Conservation (phyloP, 2,329 filamentous ascomycete genomes). For the Aspergillus puulaauensis region DNA sequence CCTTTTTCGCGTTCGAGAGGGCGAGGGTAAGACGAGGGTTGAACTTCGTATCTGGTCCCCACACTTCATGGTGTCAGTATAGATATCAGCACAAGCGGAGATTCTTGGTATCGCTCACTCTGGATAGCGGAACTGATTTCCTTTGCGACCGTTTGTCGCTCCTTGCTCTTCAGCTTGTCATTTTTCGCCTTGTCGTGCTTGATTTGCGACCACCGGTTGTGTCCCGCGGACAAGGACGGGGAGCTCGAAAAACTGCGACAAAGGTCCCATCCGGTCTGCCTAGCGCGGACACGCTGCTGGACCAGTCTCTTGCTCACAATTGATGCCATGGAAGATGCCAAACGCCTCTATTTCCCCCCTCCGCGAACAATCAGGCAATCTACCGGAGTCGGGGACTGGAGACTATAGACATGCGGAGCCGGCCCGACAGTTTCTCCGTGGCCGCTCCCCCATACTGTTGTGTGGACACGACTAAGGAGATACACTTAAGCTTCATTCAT, state of each 20-base stretch:
- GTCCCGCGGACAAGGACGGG: conserved; percentile 59
- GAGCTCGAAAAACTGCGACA: conserved; percentile 52
- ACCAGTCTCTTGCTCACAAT: conserved; percentile 23
- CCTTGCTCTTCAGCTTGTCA: conserved; percentile 71
- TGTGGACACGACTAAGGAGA: conserved; percentile 19
- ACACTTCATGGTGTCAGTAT: conserved; percentile 53
- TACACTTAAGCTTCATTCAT: conserved; percentile 1
- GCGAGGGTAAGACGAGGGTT: conserved; percentile 76
- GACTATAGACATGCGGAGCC: conserved; percentile 16
- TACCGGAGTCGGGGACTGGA: background rate
- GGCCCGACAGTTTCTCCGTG: conserved; percentile 32
- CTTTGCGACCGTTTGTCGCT: conserved; percentile 67
- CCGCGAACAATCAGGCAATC: too few relatives aligned
- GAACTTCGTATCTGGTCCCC: conserved; percentile 68
- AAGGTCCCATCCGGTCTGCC: conserved; percentile 17
- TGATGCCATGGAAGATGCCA: conserved; percentile 23
- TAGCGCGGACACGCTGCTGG: conserved; percentile 10
- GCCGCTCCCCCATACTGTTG: conserved; percentile 19
- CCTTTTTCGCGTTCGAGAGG: conserved; percentile 77
- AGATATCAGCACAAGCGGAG: background rate
- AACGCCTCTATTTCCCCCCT: too few relatives aligned
- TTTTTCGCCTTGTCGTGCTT: conserved; percentile 89
- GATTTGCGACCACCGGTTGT: conserved; percentile 96
- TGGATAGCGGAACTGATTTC: conserved; percentile 74
- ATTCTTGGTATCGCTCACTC: conserved; percentile 49